Base-by-base conservation (phyloP, 371 early-diverging fungal species). In the Rozella allomycis region DNA sequence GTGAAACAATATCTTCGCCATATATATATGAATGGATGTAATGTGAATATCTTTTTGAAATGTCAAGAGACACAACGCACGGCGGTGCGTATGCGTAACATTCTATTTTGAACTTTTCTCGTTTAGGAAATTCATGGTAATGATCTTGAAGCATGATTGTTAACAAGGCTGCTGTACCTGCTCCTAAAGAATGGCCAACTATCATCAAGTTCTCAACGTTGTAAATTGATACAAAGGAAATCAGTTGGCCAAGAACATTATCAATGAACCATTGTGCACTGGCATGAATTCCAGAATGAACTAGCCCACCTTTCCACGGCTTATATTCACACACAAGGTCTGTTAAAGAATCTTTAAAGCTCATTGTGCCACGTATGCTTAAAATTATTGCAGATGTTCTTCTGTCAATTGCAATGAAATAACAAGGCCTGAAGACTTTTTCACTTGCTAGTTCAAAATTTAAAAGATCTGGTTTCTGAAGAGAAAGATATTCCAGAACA, bases 271-370 rank as follows among this genome's bases (percentile, higher is more conserved):
- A 76, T 20, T 70, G 62, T 2, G 83, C 83, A 3, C 76, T 60
- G 11, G 64, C 58, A 55, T 72, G 62, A 60, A 80, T 74, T 3
- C 83, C 83, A 30, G 66, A 62, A 39, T 83, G 83, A 26, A 79
- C 74, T 11, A 80, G 54, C 1, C 82, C 82, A 21, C 79, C 82
- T 31, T 67, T 64, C 83, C 84, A 83, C 18, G 61, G 72, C 29
- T 70, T 66, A 37, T 83, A 83, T 41, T 83, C 81, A 34, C 82
- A 82, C 0, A 73, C 70, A 16, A 83, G 44, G 42, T 84, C 85
- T 0, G 85, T 82, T 34, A 84, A 42, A 2, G 79, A 68, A 42
- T 84, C 85, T 40, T 71, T 64, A 0, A 68, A 54, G 29, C 77
- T 82, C 80, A 79, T 72, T 0, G 79, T 79, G 11, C 84, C 84